Base-by-base conservation (phyloP, 2,329 filamentous ascomycete species). In the Pseudonectria foliicola region DNA sequence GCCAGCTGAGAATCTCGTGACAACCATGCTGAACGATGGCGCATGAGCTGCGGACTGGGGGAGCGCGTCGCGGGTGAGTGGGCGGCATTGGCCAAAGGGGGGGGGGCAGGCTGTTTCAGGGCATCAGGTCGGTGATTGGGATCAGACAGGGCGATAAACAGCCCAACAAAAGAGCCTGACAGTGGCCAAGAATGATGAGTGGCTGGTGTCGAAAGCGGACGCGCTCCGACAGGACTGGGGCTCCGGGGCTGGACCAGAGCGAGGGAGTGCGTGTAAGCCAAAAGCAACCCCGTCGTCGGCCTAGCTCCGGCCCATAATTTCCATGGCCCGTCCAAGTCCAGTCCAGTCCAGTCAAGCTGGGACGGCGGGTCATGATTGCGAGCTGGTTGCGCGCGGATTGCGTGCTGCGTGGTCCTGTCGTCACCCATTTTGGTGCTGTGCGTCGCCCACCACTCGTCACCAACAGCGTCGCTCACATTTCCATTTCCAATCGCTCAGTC, bases 281-380 rank as follows among this genome's bases (percentile, higher is more conserved):
- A 29, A 48, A 44, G 41, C 46, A 52, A 52, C 49, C 50, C 45
- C 28, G 28, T 33, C 27, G 30, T 42, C 33, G 35, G 36, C 38
- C 39, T 33, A 49, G 49, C 24, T 33, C 32, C 49, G 40, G 41
- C 34, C 48, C 50, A 52, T 46, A 53, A 50, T 51, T 53, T 41
- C 44, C 41, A 40, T 8, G 18, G 38, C 32, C 42, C 37, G 46
- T 39, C 44, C 44, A 31, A n/a, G 40, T 21, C 16, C 14, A 12
- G 16, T 14, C 14, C 4, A 13, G 27, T 29, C 27, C 27, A 14
- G n/a, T 6, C n/a, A 18, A 21, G 14, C 12, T 42, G 49, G 39
- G 27, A 47, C 49, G 47, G 42, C 38, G 37, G 35, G 31, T 41
- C 45, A 47, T 44, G 42, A 44, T 50, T 49, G 48, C 45, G 45